These are phyloP conservation scores for Amanita polypyramis DNA, from an alignment of 768 basidiomycete genomes.

Conservation along the genomic window DNA sequence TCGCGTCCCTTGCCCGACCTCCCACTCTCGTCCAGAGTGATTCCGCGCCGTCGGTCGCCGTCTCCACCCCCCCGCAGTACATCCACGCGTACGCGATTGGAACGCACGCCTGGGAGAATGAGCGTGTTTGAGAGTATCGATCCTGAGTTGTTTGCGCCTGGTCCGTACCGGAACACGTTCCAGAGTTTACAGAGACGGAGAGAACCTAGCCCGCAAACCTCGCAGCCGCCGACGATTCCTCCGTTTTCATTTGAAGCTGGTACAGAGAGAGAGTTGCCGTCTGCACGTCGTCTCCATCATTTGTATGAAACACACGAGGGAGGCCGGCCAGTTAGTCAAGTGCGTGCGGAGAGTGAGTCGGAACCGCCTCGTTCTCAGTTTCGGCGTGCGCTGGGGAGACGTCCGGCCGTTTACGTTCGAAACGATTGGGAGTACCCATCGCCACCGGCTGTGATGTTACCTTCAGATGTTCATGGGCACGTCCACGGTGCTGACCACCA, in stretches of 20 bases:
- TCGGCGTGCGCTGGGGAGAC: not conserved
- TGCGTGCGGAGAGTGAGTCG: not conserved
- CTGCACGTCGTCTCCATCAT: not conserved
- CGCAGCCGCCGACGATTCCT: constrained; percentile 24
- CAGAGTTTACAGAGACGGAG: constrained; percentile 18
- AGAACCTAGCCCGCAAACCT: constrained; percentile 7
- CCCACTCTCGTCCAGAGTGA: not conserved
- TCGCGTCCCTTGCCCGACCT: not conserved
- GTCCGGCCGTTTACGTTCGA: constrained; percentile 1
- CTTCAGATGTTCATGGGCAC: not conserved
- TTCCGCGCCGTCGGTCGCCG: not conserved
- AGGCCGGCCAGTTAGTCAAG: not conserved
- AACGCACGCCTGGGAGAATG: not conserved
- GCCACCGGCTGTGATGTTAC: not conserved
- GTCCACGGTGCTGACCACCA: not conserved
- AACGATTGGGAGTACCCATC: constrained; percentile 1
- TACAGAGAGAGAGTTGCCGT: not conserved
- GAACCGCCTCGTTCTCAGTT: not conserved
- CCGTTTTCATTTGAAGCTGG: constrained; percentile 27
- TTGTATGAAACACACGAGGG: not conserved
- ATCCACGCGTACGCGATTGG: not conserved
- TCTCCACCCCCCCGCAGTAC: not conserved
- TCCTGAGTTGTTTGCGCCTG: constrained; percentile 29
- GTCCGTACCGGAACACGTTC: constrained; percentile 39
- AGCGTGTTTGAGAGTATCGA: constrained; percentile 16